Evolutionary conservation across 257 asterid genomes (phyloP), one percentile per base, ranked within the genome.

Genomic region (Solanum chmielewskii): DNA sequence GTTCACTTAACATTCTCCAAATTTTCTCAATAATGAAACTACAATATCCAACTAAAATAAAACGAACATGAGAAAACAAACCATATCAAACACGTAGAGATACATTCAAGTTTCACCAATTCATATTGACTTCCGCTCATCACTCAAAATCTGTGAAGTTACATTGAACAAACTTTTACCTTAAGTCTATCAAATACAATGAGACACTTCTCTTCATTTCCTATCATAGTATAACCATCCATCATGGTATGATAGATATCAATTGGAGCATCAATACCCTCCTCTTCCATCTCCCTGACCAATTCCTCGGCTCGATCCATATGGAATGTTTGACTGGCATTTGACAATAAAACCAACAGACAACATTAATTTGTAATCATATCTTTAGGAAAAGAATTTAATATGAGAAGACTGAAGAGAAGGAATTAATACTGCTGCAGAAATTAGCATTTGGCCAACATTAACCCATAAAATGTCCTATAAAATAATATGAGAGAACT

Each of bases 241-340:
- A 97, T 97, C 99, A 97, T 96, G 64, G 96, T 95, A 91, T 97
- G 99, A 89, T 96, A 96, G 84, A 97, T 95, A 91, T 93, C 98
- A 87, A 97, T 87, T 52, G 97, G 91, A 88, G 99, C 98, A 92
- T 97, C 98, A 71, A 97, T 94, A 64, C 99, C 99, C 84, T 92
- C 93, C 92, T 93, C 98, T 93, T 97, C 99, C 99, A 97, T 97
- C 91, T 97, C 97, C 88, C 96, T 95, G 68, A 97, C 96, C 95
- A 96, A 93, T 56, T 92, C 98, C 93, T 96, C 99, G 59, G 99
- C 98, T 74, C 94, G 95, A 85, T 86, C 92, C 91, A 97, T 89
- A 89, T 92, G 88, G 87, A 92, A 84, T 31, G 91, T 86, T 92
- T 97, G 99, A 86, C 99, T 97, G 95, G 88, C 91, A 33, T 86